Conservation (phyloP, 148 eudicot species). For the Cornus kousa region DNA sequence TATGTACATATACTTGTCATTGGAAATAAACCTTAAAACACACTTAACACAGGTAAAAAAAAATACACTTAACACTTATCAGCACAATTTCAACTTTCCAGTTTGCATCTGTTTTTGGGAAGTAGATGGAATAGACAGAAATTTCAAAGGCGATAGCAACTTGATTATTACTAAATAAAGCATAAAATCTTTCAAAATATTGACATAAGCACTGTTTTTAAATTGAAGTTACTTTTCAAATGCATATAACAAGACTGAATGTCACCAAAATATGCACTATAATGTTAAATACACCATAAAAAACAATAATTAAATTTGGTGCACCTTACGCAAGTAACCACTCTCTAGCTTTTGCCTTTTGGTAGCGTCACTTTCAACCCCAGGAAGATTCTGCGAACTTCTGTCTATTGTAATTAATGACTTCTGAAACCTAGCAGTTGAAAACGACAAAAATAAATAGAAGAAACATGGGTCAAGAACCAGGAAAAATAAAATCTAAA, state of each 20-base stretch:
- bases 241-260: neutral
- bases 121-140: neutral
- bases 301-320: neutral
- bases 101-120: neutral
- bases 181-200: neutral
- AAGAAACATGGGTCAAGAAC: neutral
- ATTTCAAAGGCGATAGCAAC: neutral
- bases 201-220: neutral
- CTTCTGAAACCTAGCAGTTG: conserved; percentile 41
- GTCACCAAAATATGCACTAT: neutral
- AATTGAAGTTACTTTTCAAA: neutral
- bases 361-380: conserved; percentile 38
- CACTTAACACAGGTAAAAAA: neutral
- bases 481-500: neutral
- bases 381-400: conserved; percentile 31
- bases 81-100: conserved; percentile 4
- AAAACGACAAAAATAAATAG: neutral
- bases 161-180: neutral
- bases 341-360: conserved; percentile 81
- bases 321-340: conserved; percentile 71
- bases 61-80: neutral
- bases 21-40: neutral
- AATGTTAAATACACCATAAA: neutral
- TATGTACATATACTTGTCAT: neutral
- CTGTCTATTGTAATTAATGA: conserved; percentile 18